Evolutionary conservation across 495 filamentous ascomycete species (phyloP).

Genomic region (Penicillium robsamsonii): DNA sequence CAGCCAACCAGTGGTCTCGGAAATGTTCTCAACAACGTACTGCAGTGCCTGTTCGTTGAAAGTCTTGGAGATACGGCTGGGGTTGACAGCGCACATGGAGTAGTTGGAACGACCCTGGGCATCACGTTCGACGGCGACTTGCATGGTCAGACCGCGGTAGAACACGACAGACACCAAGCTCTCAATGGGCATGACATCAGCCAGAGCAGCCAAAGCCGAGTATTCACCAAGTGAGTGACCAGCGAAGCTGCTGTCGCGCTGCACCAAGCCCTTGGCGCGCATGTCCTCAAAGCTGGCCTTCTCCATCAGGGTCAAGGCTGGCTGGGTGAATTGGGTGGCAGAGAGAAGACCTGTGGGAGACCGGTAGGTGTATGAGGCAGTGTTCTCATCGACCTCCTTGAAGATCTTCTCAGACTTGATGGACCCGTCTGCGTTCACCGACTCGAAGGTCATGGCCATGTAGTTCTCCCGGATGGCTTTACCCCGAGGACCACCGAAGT

Average conservation of each 20-base stretch:
- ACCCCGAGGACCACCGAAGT: conserved; percentile 94
- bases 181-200: conserved; percentile 99
- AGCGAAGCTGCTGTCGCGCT: conserved; percentile 93
- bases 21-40: conserved; percentile 89
- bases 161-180: conserved; percentile 97
- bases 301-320: conserved; percentile 97
- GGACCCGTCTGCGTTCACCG: conserved; percentile 81
- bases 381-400: conserved; percentile 90
- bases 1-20: conserved; percentile 90
- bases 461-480: conserved; percentile 98
- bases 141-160: conserved; percentile 98
- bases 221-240: conserved; percentile 99
- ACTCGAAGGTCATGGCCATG: conserved; percentile 99
- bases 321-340: conserved; percentile 97
- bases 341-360: conserved; percentile 94
- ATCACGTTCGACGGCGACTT: conserved; percentile 97
- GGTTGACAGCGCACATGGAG: conserved; percentile 98
- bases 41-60: conserved; percentile 97
- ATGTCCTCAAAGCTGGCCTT: conserved; percentile 99
- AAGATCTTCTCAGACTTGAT: conserved; percentile 99
- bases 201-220: conserved; percentile 91
- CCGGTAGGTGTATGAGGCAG: conserved; percentile 92
- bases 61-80: conserved; percentile 91
- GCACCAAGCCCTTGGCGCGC: conserved; percentile 92
- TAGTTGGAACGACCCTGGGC: conserved; percentile 91